phyloP scores from a whole-genome alignment of 495 filamentous ascomycete species.

The Penicillium daleae region DNA sequence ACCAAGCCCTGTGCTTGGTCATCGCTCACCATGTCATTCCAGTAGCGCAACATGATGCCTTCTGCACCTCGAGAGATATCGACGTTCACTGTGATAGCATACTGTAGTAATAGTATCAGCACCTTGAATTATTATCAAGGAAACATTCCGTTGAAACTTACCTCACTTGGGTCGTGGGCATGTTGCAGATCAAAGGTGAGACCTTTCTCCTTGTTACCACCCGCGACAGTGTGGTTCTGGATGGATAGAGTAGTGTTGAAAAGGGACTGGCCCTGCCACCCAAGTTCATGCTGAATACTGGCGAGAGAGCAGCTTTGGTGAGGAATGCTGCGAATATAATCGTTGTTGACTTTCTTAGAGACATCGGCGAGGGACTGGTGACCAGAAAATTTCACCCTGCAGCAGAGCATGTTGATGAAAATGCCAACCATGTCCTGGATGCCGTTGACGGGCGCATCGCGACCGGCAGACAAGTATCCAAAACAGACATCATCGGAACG shows the following conservation, averaged over 20 bases:
- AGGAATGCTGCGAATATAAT: constrained; percentile 51
- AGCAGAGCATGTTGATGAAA: constrained; percentile 62
- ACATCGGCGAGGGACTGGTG: constrained; percentile 44
- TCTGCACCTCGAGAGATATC: constrained; percentile 47
- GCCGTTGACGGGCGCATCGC: constrained; percentile 52
- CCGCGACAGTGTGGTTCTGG: constrained; percentile 46
- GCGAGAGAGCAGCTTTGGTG: constrained; percentile 59
- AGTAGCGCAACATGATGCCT: constrained; percentile 53
- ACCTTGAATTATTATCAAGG: background rate
- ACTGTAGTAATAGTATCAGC: constrained; percentile 30
- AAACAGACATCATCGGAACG: constrained; percentile 61
- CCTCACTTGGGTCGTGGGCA: constrained; percentile 54
- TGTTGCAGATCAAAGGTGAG: constrained; percentile 44
- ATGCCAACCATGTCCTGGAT: constrained; percentile 58
- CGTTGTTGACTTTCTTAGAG: constrained; percentile 49
- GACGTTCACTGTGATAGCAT: constrained; percentile 53
- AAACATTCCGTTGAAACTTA: constrained; percentile 23
- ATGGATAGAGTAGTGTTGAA: constrained; percentile 64
- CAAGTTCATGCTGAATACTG: constrained; percentile 58
- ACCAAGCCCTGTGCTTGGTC: constrained; percentile 39
- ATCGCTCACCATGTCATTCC: constrained; percentile 50
- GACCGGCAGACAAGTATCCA: constrained; percentile 55
- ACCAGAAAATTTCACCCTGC: constrained; percentile 46
- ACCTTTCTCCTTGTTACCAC: constrained; percentile 37
- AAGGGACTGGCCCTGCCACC: constrained; percentile 51